Base-by-base conservation (phyloP, 148 eudicot species). In the Nepenthes gracilis region DNA sequence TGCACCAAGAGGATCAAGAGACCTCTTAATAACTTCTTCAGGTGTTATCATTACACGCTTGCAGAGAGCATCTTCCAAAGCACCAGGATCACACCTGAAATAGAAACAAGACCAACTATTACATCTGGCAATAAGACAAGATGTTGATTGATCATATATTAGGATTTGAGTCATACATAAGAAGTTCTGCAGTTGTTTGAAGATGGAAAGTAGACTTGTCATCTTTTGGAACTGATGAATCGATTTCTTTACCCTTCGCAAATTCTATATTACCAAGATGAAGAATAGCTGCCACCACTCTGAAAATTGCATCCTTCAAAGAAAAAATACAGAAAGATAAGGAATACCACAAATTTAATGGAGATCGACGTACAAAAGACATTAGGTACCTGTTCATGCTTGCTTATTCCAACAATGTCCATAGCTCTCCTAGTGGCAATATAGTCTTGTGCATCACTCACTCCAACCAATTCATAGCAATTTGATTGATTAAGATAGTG, bases 31-130 rank as follows among this genome's bases (percentile, higher is more conserved):
- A 9, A 65, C 68, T 65, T 65, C 68, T 57, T 65, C 68, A 9
- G 68, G 68, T 7, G 68, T 65, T 61, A 65, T 57, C 61, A 65
- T 65, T 45, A 65, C 68, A 54, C 68, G 68, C 49, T 65, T 65
- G 45, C 60, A 57, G 47, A 65, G 68, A 1, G 68, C 68, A 35
- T 65, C 68, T 57, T 65, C 54, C 37, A 65, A 14, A 14, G 35
- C 61, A 47, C 6, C 35, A 47, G 54, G 61, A 47, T 65, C 68
- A 57, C 68, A 65, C 68, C 68, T 65, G 61, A 56, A 15, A 36
- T n/a, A 57, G 15, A 57, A 60, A 34, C 70, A 57, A 64, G 55
- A 43, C 15, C 23, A 67, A 59, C 10, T 45, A 6, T 47, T 58
- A 51, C 54, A 79, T 2, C 58, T 32, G n/a, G 2, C 36, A 35